These are phyloP conservation scores for Populus trichocarpa DNA, from an alignment of 441 rosid genomes.

Conservation along the genomic window DNA sequence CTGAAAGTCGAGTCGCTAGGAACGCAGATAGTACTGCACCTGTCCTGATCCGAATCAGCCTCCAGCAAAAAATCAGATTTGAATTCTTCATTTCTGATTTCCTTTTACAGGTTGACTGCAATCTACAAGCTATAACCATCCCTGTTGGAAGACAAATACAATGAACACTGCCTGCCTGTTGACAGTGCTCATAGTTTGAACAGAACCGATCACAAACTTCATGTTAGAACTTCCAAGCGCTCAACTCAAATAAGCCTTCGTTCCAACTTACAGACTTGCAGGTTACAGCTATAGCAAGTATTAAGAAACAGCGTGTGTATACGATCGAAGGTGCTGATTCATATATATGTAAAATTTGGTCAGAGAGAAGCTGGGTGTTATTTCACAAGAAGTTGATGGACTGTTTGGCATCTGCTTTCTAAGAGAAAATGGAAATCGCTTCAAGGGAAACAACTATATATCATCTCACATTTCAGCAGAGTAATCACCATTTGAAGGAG, in stretches of 20 bases:
- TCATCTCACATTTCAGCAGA: neutral
- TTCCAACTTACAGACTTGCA: neutral
- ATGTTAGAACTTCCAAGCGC: neutral
- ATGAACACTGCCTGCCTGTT: neutral
- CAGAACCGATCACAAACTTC: neutral
- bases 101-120: neutral
- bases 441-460: neutral
- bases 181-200: neutral
- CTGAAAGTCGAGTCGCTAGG: no score
- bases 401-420: neutral
- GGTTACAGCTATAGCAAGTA: neutral
- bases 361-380: neutral
- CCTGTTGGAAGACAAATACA: neutral
- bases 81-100: neutral
- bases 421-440: no score
- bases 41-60: no score
- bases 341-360: conserved; percentile 14
- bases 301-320: neutral
- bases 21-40: no score
- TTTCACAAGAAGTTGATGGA: neutral
- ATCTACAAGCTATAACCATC: neutral
- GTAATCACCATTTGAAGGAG: neutral
- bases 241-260: neutral
- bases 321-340: neutral
- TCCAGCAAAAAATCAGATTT: neutral